Base-by-base conservation (phyloP, 192 early-diverging fungal genomes). In the Backusella morwellensis region DNA sequence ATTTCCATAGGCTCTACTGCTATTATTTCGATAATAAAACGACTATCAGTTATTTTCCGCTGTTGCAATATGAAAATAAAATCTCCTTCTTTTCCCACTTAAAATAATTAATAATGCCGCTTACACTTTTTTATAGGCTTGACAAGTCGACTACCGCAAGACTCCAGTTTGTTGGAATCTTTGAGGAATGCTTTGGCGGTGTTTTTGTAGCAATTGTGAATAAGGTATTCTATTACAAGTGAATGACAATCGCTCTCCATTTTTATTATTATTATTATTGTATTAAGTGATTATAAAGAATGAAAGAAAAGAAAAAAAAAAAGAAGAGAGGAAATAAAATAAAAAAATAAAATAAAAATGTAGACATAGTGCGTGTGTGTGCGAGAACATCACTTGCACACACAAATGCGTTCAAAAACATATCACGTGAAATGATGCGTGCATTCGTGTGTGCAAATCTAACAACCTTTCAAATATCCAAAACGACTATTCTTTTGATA, bases 191-290 rank as follows among this genome's bases (percentile, higher is more conserved):
- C 74, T 7, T 75, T 75, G 23, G 74, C 74, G 2, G 74, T 75
- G 36, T 75, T 68, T 66, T 75, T 75, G 32, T 59, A 75, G 12
- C 74, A 75, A 15, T 68, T 68, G 29, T 75, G 56, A 67, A 75
- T 63, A 2, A 75, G 40, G 26, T 75, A 75, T 68, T 75, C 74
- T n/a, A 44, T 75, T 9, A 75, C 66, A 26, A 75, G 14, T 5
- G 70, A 47, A 34, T 71, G 70, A 50, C 70, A 71, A 29, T 71
- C 70, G 17, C 23, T 44, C 6, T 71, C 29, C 70, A 71, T 71
- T 71, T 68, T 35, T 3, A 32, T 32, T 32, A 32, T 32, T 34
- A 23, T 66, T 66, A 23, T 35, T 35, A 68, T 14, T 47, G n/a
- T n/a, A 14, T 23, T 52, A 17, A 47, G 72, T 19, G 40, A 56